Percentiles rank a stretch among this genome's conserved stretches.
Evolutionary conservation across 805 yeast species (phyloP).

Genomic region (Metschnikowia continentalis): DNA sequence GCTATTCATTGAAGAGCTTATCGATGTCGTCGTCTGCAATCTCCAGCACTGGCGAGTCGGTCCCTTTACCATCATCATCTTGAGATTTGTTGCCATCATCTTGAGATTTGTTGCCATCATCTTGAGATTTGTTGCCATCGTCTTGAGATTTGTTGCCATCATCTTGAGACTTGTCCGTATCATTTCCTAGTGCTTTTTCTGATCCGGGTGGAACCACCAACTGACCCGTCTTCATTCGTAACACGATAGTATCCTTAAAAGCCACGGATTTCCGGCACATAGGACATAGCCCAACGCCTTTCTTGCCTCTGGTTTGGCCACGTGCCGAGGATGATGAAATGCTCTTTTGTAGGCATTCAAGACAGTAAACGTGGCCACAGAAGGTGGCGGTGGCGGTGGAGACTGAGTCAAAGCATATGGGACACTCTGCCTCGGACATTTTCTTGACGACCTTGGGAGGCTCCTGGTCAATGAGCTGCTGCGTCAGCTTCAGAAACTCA

Average conservation of each 20-base stretch:
- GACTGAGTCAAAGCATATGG: slow-evolving; percentile 42
- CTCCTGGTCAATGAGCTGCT: slow-evolving; percentile 25
- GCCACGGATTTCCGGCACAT: slow-evolving; percentile 37
- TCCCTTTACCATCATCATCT: slow-evolving; percentile 2
- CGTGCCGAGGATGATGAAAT: slow-evolving; percentile 38
- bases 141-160: too few species aligned
- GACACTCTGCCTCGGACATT: slow-evolving; percentile 37
- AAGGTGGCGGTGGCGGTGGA: slow-evolving; percentile 37
- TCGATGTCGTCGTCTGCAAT: slow-evolving; percentile 1
- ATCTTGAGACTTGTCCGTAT: too few species aligned
- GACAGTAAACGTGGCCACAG: slow-evolving; percentile 43
- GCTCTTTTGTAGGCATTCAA: slow-evolving; percentile 40
- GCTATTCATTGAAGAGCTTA: slow-evolving; percentile 1
- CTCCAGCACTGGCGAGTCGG: not conserved
- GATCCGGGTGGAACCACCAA: slow-evolving; percentile 11
- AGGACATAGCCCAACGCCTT: slow-evolving; percentile 42
- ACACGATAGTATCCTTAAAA: slow-evolving; percentile 33
- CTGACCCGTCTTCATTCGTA: slow-evolving; percentile 13
- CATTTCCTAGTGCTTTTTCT: not conserved
- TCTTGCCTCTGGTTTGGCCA: slow-evolving; percentile 36
- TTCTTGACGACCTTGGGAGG: slow-evolving; percentile 26
- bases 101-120: too few species aligned
- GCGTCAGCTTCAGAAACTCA: slow-evolving; percentile 37
- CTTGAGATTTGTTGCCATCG: too few species aligned
- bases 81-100: too few species aligned